Percentiles rank a stretch among this genome's conserved stretches.
Evolutionary conservation across 345 rosid species (phyloP).

Genomic region (Angophora floribunda): DNA sequence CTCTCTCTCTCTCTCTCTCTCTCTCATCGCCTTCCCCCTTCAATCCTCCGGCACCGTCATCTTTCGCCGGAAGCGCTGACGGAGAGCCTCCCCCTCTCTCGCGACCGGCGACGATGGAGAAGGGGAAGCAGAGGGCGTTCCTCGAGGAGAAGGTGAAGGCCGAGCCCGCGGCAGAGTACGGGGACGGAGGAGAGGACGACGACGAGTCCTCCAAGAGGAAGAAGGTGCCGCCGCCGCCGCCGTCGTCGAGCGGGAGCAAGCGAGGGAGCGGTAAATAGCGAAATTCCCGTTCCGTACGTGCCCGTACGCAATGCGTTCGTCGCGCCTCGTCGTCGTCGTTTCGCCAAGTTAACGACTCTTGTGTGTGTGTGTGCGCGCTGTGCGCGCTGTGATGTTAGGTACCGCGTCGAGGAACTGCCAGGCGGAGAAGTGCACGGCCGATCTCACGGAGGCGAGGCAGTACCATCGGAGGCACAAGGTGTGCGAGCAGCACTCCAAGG

Average conservation of each 20-base stretch:
- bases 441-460: slow-evolving; percentile 43
- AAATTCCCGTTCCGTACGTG: background rate
- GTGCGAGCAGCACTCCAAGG: slow-evolving; percentile 69
- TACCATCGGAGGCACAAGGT: slow-evolving; percentile 73
- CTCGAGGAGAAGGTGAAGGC: background rate
- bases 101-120: background rate
- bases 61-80: background rate
- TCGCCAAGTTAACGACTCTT: background rate
- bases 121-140: background rate
- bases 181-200: background rate
- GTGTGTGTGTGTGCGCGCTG: background rate
- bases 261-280: background rate
- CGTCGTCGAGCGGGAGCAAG: background rate
- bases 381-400: background rate
- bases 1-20: background rate
- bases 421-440: slow-evolving; percentile 50
- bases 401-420: slow-evolving; percentile 39
- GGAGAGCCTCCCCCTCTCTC: background rate
- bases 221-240: background rate
- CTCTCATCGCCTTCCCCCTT: background rate
- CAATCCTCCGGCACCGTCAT: no score
- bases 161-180: background rate
- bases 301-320: background rate
- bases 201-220: background rate
- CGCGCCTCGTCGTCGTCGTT: background rate